These are phyloP conservation scores for Akanthomyces dipterigenus DNA, from an alignment of 2,329 filamentous ascomycete genomes.

Conservation along the genomic window DNA sequence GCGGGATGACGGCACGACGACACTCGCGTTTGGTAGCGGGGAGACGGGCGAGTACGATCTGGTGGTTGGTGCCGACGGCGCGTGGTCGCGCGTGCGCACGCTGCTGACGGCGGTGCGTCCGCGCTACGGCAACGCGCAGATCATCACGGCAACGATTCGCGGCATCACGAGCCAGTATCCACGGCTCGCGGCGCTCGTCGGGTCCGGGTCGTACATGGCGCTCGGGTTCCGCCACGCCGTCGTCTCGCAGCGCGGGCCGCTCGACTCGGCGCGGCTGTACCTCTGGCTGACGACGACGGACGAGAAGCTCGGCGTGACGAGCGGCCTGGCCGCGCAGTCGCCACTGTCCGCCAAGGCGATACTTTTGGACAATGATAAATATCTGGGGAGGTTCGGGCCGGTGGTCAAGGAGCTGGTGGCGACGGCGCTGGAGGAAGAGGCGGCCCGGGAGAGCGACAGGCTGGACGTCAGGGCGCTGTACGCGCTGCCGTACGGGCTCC, in stretches of 20 bases:
- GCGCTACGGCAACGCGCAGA: slow-evolving; percentile 32
- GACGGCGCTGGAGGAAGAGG: slow-evolving; percentile 18
- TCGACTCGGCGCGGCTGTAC: slow-evolving; percentile 26
- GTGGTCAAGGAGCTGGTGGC: slow-evolving; percentile 22
- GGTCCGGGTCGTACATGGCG: background rate
- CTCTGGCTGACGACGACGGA: slow-evolving; percentile 20
- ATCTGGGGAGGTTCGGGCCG: background rate
- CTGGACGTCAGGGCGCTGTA: slow-evolving; percentile 23
- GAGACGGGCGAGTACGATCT: slow-evolving; percentile 26
- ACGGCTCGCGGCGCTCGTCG: slow-evolving; percentile 26
- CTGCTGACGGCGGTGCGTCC: slow-evolving; percentile 30
- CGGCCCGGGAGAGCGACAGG: slow-evolving; percentile 5
- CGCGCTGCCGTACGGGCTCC: slow-evolving; percentile 35
- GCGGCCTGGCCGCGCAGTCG: background rate
- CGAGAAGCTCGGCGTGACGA: slow-evolving; percentile 17
- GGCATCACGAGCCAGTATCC: slow-evolving; percentile 29
- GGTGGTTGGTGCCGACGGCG: slow-evolving; percentile 34
- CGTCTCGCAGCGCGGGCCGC: slow-evolving; percentile 24
- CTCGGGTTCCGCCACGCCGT: slow-evolving; percentile 24
- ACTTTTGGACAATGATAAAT: background rate
- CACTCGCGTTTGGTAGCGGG: slow-evolving; percentile 20
- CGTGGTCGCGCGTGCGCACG: slow-evolving; percentile 32
- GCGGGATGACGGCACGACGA: background rate
- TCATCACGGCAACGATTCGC: slow-evolving; percentile 29
- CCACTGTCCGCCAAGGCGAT: background rate